A percentile compares a stretch with the other conserved stretches of the same genome.
phyloP scores from a whole-genome alignment of 495 filamentous ascomycete genomes.

The Tuber magnatum region DNA sequence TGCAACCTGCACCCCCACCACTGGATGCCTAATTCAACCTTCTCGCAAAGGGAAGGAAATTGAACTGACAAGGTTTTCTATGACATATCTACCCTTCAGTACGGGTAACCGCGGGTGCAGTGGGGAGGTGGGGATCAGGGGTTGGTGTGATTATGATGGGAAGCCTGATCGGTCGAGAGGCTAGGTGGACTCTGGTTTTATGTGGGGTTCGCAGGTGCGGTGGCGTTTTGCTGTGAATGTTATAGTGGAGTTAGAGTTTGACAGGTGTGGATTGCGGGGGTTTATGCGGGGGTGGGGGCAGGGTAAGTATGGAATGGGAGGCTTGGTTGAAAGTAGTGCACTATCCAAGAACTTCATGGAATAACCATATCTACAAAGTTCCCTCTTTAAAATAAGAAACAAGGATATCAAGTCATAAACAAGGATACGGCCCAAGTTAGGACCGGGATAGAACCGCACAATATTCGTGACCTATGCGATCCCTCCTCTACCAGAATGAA shows the following conservation, averaged over 20 bases:
- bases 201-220: neutral
- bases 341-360: neutral
- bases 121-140: neutral
- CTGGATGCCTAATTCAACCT: conserved; percentile 1
- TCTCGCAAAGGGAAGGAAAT: neutral
- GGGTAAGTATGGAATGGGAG: neutral
- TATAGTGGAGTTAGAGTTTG: neutral
- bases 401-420: neutral
- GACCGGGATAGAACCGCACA: neutral
- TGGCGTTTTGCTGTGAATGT: neutral
- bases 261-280: neutral
- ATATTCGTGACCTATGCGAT: neutral
- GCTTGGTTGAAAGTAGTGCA: neutral
- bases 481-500: neutral
- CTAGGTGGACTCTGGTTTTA: neutral
- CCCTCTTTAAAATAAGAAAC: neutral
- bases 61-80: neutral
- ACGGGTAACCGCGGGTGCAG: neutral
- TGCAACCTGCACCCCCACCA: neutral
- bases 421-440: neutral
- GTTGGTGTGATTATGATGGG: neutral
- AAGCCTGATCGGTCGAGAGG: neutral
- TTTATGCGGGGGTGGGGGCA: neutral
- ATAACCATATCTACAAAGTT: neutral
- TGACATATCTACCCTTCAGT: neutral